Conservation (phyloP, 345 rosid genomes). For the Ceriops tagal region DNA sequence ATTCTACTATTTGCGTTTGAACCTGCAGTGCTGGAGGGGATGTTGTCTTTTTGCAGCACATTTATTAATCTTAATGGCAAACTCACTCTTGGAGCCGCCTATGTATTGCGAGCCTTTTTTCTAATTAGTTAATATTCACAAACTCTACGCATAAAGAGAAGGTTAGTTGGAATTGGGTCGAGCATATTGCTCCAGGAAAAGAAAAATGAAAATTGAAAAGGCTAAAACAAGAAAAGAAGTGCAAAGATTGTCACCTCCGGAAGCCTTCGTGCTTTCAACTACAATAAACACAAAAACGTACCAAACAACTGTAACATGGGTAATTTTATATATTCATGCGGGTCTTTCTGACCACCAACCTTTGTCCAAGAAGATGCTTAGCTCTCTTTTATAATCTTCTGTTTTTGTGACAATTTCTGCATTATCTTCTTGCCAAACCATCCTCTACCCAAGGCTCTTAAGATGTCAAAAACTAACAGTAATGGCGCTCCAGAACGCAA, state of each 20-base stretch:
- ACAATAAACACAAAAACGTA: conserved; percentile 33
- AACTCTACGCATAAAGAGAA: not conserved
- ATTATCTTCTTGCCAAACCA: conserved; percentile 8
- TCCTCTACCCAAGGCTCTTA: conserved; percentile 18
- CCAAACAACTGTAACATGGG: conserved; percentile 33
- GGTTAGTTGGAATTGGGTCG: conserved; percentile 17
- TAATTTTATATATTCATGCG: conserved; percentile 40
- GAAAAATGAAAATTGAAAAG: not conserved
- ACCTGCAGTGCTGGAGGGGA: no score
- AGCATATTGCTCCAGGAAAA: not conserved
- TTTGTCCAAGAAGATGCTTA: conserved; percentile 44
- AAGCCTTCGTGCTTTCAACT: conserved; percentile 35
- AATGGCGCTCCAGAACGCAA: conserved; percentile 28
- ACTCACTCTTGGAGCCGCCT: no score
- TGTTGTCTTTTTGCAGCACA: no score
- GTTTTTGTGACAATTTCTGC: not conserved
- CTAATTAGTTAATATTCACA: not conserved
- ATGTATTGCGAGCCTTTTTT: not conserved
- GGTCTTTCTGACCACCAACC: conserved; percentile 48
- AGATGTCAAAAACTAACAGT: conserved; percentile 39
- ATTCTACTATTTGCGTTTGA: no score
- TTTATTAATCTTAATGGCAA: no score
- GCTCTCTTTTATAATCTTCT: conserved; percentile 41
- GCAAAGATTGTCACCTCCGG: conserved; percentile 23
- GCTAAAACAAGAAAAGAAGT: conserved; percentile 8